Evolutionary conservation across 2,329 filamentous ascomycete genomes (phyloP).

Genomic region (Aspergillus sp.): DNA sequence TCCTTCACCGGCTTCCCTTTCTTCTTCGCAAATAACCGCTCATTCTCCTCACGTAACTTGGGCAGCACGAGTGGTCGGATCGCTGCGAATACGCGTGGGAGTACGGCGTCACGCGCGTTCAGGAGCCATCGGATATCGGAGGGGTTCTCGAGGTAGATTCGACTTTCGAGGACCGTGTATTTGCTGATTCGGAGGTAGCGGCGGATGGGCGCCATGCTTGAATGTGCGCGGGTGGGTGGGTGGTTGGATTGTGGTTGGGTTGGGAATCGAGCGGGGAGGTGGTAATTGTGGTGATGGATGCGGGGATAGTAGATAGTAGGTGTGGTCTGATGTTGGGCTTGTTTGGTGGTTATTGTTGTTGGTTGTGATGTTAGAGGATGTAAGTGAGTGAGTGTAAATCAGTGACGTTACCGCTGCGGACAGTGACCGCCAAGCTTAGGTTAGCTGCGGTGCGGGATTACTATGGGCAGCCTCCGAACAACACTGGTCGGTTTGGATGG

Average conservation of each 20-base stretch:
- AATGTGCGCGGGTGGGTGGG: background rate
- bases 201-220: constrained; percentile 79
- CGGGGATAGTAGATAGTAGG: background rate
- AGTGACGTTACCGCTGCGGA: too few relatives aligned
- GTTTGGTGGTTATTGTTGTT: too few relatives aligned
- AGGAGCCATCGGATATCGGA: constrained; percentile 81
- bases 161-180: constrained; percentile 92
- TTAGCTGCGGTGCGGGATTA: too few relatives aligned
- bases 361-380: too few relatives aligned
- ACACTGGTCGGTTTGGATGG: too few relatives aligned
- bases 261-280: background rate
- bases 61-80: constrained; percentile 85
- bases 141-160: constrained; percentile 93
- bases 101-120: constrained; percentile 71
- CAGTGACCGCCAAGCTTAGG: too few relatives aligned
- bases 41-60: constrained; percentile 84
- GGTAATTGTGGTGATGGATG: background rate
- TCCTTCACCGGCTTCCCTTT: constrained; percentile 86
- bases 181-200: constrained; percentile 90
- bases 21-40: constrained; percentile 62
- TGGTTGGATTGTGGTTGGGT: background rate
- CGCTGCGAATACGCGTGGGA: constrained; percentile 80
- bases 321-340: too few relatives aligned
- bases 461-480: too few relatives aligned
- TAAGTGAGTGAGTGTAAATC: too few relatives aligned